These are phyloP conservation scores for Coemansia sp. DNA, from an alignment of 192 early-diverging fungal genomes.

Conservation along the genomic window DNA sequence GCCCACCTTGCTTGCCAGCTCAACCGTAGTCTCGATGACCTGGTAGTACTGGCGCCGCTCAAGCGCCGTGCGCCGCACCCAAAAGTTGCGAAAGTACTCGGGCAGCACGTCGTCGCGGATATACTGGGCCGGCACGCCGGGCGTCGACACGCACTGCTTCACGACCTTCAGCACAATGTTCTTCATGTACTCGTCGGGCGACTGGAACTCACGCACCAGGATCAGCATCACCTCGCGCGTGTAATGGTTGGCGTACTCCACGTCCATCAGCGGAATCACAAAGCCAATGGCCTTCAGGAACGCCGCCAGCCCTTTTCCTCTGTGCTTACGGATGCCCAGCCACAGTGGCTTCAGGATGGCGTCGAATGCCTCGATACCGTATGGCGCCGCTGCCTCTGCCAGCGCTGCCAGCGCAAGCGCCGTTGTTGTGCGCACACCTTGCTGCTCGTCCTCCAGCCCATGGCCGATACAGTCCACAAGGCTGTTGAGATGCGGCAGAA, in stretches of 20 bases:
- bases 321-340: slow-evolving; percentile 91
- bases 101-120: slow-evolving; percentile 90
- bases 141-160: slow-evolving; percentile 93
- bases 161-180: slow-evolving; percentile 98
- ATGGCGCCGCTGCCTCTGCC: slow-evolving; percentile 95
- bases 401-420: slow-evolving; percentile 92
- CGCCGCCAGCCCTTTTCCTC: slow-evolving; percentile 93
- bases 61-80: slow-evolving; percentile 96
- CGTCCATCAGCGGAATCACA: slow-evolving; percentile 97
- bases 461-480: slow-evolving; percentile 90
- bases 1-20: slow-evolving; percentile 90
- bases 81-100: slow-evolving; percentile 95
- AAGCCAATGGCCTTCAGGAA: slow-evolving; percentile 99
- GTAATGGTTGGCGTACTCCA: slow-evolving; percentile 91
- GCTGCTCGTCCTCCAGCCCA: slow-evolving; percentile 94
- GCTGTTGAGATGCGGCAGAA: slow-evolving; percentile 90
- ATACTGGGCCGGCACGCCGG: slow-evolving; percentile 83
- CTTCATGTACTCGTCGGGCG: slow-evolving; percentile 98
- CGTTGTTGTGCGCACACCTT: slow-evolving; percentile 93
- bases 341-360: slow-evolving; percentile 85
- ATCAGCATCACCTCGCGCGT: slow-evolving; percentile 93
- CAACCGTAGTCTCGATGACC: slow-evolving; percentile 95
- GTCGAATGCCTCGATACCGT: slow-evolving; percentile 98
- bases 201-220: slow-evolving; percentile 93
- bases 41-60: slow-evolving; percentile 91